These are phyloP conservation scores for Backusella tarrabulga DNA, from an alignment of 192 early-diverging fungal species.

Conservation along the genomic window DNA sequence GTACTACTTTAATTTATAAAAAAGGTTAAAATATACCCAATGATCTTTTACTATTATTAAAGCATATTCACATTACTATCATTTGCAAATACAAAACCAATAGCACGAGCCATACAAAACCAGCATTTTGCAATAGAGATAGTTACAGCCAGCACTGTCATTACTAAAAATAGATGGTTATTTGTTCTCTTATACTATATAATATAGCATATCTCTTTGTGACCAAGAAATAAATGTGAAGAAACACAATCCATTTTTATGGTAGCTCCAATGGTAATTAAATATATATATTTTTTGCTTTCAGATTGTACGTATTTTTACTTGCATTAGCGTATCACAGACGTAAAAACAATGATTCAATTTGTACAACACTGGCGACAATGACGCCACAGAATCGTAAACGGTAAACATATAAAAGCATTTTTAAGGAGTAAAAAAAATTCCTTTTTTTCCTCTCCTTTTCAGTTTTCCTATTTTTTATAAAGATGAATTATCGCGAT, in stretches of 20 bases:
- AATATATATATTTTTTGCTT: too few species aligned
- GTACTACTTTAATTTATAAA: not conserved
- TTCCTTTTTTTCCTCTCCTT: not conserved
- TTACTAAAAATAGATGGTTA: not conserved
- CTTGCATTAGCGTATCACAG: not conserved
- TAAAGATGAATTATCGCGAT: not conserved
- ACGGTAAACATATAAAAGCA: not conserved
- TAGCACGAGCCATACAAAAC: too few species aligned
- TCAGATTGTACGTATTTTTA: not conserved
- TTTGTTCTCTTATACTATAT: too few species aligned
- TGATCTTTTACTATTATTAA: not conserved
- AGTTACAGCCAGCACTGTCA: too few species aligned
- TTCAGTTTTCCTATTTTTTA: not conserved
- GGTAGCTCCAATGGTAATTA: too few species aligned
- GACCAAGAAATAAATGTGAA: not conserved
- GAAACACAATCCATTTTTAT: too few species aligned
- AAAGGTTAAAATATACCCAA: not conserved
- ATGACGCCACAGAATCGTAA: not conserved
- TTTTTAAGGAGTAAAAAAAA: not conserved
- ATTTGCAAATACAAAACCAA: too few species aligned
- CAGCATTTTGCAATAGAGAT: too few species aligned
- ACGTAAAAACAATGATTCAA: not conserved
- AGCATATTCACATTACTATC: too few species aligned
- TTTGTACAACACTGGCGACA: not conserved
- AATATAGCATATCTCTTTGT: not conserved